Base-by-base conservation (phyloP, 2,329 filamentous ascomycete species). In the Setomelanomma holmii region DNA sequence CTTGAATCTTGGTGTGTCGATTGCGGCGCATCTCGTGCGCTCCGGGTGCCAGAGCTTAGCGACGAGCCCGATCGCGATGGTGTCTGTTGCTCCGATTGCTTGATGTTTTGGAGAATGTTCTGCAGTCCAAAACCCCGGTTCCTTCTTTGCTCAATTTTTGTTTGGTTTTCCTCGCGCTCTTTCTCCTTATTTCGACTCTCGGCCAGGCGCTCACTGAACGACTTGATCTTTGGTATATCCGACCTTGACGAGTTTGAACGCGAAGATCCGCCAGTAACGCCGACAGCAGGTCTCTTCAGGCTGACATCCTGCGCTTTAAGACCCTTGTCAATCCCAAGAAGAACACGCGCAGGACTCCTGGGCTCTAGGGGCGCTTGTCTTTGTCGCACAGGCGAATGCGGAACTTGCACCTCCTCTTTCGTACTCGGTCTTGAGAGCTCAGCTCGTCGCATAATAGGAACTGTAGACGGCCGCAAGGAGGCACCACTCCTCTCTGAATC, bases 271-370 rank as follows among this genome's bases (percentile, higher is more conserved):
- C 52, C 53, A 12, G 43, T 40, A 14, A 52, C 38, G 16, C 43
- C 53, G 21, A 53, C 56, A 16, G 59, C 51, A 7, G 64, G 48
- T 60, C 91, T 83, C 73, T 90, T 95, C 22, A 98, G 78, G 3
- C 93, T 97, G 24, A 98, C 82, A 64, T 97, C 91, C 52, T 85
- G 85, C 1, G 88, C 92, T 63, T 82, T 89, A 30, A 93, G 78
- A 1, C 91, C 92, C 71, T 96, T 96, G 75, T 96, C 93, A 56
- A 98, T 96, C 4, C 95, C 93, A 14, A 98, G 75, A 16, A 91
- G 76, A 12, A 95, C 84, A 54, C 93, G 83, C 46, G 89, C 89
- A 1, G 95, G 93, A 1, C 93, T 97, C 21, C 82, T 85, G 30
- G 86, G 87, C 12, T 84, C 78, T 14, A 78, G 67, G 1, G 80